These are phyloP conservation scores for Botryotinia convoluta DNA, from an alignment of 2,329 filamentous ascomycete species.

Conservation along the genomic window DNA sequence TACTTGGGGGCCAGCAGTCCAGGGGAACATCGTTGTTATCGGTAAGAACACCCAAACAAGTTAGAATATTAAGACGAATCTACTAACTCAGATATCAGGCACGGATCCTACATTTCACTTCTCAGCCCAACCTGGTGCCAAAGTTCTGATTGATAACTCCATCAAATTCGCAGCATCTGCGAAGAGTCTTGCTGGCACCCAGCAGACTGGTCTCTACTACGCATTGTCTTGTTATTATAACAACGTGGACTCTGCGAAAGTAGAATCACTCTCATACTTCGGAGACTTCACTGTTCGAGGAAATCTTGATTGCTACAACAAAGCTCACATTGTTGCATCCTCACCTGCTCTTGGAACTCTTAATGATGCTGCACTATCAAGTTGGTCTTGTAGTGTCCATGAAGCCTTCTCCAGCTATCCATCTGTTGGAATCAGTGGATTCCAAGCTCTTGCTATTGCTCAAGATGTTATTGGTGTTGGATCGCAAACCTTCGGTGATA, in stretches of 20 bases:
- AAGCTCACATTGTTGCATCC: constrained; percentile 43
- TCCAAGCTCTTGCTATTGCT: constrained; percentile 44
- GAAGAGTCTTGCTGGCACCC: constrained; percentile 22
- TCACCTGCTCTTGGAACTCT: constrained; percentile 39
- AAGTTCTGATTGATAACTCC: constrained; percentile 42
- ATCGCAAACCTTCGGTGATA: constrained; percentile 40
- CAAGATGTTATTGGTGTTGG: constrained; percentile 40
- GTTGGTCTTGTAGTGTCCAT: constrained; percentile 46
- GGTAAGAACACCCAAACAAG: constrained; percentile 30
- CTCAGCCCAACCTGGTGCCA: constrained; percentile 35
- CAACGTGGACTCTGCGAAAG: constrained; percentile 28
- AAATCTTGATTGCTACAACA: constrained; percentile 42
- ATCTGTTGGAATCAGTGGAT: constrained; percentile 38
- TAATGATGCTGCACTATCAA: constrained; percentile 41
- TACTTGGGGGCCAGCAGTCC: constrained; percentile 43
- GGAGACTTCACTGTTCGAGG: constrained; percentile 44
- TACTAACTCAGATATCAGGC: constrained; percentile 16
- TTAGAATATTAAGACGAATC: not conserved
- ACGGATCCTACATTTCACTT: constrained; percentile 37
- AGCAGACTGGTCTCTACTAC: constrained; percentile 43
- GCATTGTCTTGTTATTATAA: constrained; percentile 46
- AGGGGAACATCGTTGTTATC: constrained; percentile 44
- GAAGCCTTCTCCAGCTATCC: constrained; percentile 44
- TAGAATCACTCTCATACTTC: constrained; percentile 38
- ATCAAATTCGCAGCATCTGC: constrained; percentile 41